Evolutionary conservation across 805 yeast genomes (phyloP).

Genomic region (Ogataea methanolica): DNA sequence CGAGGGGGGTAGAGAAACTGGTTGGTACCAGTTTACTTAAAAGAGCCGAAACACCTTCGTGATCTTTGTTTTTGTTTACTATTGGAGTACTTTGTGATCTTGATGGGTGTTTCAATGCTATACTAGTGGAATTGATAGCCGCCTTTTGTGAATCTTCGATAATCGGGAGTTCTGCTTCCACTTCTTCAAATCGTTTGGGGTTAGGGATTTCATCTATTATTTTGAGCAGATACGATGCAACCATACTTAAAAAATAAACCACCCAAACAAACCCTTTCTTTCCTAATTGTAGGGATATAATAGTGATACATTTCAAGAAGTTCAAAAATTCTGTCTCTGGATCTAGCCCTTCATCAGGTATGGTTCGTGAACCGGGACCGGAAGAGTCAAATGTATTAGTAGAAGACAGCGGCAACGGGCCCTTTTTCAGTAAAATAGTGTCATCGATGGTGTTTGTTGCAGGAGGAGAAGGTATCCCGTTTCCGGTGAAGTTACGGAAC

Average conservation of each 20-base stretch:
- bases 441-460: neutral
- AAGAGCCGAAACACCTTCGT: constrained; percentile 10
- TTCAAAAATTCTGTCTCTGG: constrained; percentile 22
- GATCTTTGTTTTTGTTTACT: constrained; percentile 3
- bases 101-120: neutral
- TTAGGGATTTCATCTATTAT: constrained; percentile 22
- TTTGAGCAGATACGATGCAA: constrained; percentile 10
- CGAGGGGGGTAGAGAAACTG: constrained; percentile 20
- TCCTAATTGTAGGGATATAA: constrained; percentile 16
- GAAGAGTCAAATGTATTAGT: constrained; percentile 5
- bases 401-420: neutral
- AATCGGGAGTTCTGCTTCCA: neutral
- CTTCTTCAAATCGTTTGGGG: constrained; percentile 14
- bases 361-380: constrained; percentile 8
- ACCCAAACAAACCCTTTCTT: constrained; percentile 23
- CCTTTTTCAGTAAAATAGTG: neutral
- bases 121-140: neutral
- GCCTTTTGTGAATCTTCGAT: neutral
- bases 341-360: constrained; percentile 9
- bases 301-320: constrained; percentile 18
- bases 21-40: constrained; percentile 17
- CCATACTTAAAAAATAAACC: constrained; percentile 14
- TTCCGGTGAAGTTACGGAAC: constrained; percentile 1
- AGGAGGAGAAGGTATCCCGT: neutral
- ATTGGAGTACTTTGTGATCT: constrained; percentile 8